phyloP scores from a whole-genome alignment of 805 yeast genomes.

The Pichia kluyveri region DNA sequence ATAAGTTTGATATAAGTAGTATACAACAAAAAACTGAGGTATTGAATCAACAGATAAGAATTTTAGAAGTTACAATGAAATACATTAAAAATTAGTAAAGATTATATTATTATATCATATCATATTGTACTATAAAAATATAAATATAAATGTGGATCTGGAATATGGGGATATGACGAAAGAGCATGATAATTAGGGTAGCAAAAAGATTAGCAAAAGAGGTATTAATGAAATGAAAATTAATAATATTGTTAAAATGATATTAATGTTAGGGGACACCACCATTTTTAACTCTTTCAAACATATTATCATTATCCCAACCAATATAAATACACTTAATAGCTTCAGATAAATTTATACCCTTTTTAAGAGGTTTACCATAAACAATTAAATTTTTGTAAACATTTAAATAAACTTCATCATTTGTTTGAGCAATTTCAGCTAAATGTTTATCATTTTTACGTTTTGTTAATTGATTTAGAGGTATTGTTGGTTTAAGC shows the following conservation, averaged over 20 bases:
- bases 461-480: background rate
- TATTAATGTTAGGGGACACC: conserved; percentile 6
- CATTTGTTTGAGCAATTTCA: conserved; percentile 18
- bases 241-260: background rate
- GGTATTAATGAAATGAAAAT: background rate
- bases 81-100: conserved; percentile 16
- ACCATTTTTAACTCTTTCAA: conserved; percentile 27
- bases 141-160: too few relatives aligned
- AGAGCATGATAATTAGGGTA: background rate
- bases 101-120: background rate
- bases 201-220: background rate
- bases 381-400: conserved; percentile 65
- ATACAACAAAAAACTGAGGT: conserved; percentile 55
- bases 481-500: conserved; percentile 34
- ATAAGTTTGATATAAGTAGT: conserved; percentile 3
- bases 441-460: conserved; percentile 21
- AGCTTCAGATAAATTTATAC: conserved; percentile 68
- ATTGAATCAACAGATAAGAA: conserved; percentile 63
- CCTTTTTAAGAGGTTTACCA: conserved; percentile 55
- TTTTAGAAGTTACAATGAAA: conserved; percentile 50
- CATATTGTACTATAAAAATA: too few relatives aligned
- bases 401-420: conserved; percentile 43
- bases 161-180: background rate
- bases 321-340: conserved; percentile 69
- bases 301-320: conserved; percentile 72